phyloP scores from a whole-genome alignment of 139 green algal species.

The Limnomonas spitsbergensis region DNA sequence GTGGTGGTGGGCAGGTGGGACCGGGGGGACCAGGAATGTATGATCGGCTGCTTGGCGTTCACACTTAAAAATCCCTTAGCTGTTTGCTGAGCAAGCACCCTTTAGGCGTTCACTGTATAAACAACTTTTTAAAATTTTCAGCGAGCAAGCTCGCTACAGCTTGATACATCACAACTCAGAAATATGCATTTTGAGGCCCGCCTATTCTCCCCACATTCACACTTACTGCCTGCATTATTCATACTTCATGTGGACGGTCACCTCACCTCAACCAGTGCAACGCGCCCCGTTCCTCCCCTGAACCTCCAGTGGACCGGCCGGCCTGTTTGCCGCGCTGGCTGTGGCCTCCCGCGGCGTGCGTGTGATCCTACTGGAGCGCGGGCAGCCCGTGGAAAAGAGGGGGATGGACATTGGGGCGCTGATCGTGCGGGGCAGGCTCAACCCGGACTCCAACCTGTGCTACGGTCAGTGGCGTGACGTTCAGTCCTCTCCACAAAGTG shows the following conservation, averaged over 20 bases:
- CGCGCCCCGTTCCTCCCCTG: neutral
- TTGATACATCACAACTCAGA: neutral
- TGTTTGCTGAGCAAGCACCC: neutral
- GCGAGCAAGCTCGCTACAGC: neutral
- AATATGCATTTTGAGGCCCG: neutral
- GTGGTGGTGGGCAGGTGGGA: conserved; percentile 28
- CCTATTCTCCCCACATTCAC: too few species aligned
- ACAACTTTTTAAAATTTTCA: neutral
- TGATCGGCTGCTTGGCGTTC: neutral
- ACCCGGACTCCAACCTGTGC: conserved; percentile 78
- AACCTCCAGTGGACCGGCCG: conserved; percentile 61
- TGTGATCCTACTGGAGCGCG: conserved; percentile 74
- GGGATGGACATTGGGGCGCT: conserved; percentile 81
- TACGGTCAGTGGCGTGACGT: conserved; percentile 65
- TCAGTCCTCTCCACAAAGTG: too few species aligned
- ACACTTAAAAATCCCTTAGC: neutral
- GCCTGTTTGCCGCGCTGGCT: conserved; percentile 77
- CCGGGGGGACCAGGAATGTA: neutral
- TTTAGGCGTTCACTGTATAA: neutral
- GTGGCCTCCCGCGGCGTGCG: conserved; percentile 57
- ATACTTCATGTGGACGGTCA: neutral
- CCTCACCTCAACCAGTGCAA: too few species aligned
- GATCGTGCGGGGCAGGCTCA: conserved; percentile 57
- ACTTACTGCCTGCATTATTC: neutral
- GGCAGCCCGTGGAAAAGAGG: conserved; percentile 71